Evolutionary conservation across 2,329 filamentous ascomycete genomes (phyloP).

Genomic region (Cladosporium velox): DNA sequence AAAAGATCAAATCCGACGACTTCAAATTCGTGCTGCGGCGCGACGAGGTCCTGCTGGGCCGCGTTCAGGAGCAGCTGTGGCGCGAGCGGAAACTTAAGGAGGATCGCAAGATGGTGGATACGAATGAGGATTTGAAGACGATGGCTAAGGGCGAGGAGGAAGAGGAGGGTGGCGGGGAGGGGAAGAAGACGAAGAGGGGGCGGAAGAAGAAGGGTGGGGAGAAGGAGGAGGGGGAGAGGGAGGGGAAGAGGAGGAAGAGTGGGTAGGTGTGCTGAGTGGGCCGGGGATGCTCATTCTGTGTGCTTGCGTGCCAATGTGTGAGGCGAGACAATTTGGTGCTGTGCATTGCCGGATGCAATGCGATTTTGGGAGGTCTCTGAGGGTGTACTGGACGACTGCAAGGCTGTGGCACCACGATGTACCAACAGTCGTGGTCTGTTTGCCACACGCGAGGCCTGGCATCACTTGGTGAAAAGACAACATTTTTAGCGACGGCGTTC

Average conservation of each 20-base stretch:
- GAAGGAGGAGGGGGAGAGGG: conserved; percentile 22
- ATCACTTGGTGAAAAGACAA: not conserved
- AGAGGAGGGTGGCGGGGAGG: conserved; percentile 39
- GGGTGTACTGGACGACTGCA: not conserved
- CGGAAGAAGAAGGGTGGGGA: conserved; percentile 26
- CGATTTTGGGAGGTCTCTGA: not conserved
- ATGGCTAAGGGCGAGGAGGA: conserved; percentile 60
- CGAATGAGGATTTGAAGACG: conserved; percentile 17
- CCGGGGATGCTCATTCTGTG: not conserved
- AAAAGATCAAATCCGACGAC: conserved; percentile 98
- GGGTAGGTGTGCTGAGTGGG: not conserved
- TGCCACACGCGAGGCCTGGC: not conserved
- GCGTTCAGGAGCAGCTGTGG: conserved; percentile 85
- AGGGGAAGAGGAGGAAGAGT: conserved; percentile 22
- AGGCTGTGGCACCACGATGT: not conserved
- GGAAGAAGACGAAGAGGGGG: conserved; percentile 36
- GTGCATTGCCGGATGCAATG: not conserved
- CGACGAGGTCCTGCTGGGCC: conserved; percentile 81
- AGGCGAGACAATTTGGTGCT: not conserved
- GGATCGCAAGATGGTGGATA: conserved; percentile 61
- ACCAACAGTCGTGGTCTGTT: not conserved
- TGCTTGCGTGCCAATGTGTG: no score
- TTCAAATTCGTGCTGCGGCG: conserved; percentile 91
- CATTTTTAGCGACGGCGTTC: conserved; percentile 27
- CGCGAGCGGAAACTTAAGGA: conserved; percentile 86